A percentile compares a stretch with the other conserved stretches of the same genome.
Conservation (phyloP, 2,329 filamentous ascomycete genomes). For the Xylaria sp. region DNA sequence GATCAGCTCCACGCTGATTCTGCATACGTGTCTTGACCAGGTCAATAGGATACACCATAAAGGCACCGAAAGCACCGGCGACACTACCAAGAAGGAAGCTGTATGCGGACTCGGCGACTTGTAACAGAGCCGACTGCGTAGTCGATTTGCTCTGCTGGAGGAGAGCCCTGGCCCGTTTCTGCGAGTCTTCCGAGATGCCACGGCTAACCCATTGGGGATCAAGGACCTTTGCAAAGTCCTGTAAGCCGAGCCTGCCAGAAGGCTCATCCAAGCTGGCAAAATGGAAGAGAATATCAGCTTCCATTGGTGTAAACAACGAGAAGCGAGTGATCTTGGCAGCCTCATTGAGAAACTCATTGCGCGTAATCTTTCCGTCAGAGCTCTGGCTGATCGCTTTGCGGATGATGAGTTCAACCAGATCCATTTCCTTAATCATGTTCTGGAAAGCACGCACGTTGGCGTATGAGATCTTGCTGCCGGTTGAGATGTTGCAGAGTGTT, state of each 20-base stretch:
- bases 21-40: conserved; percentile 98
- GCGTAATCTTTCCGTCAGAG: conserved; percentile 89
- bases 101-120: conserved; percentile 80
- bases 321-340: conserved; percentile 91
- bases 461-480: conserved; percentile 94
- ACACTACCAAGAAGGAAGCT: conserved; percentile 91
- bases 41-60: conserved; percentile 99
- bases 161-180: conserved; percentile 42
- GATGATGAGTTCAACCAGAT: conserved; percentile 93
- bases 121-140: conserved; percentile 68
- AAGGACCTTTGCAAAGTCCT: conserved; percentile 93
- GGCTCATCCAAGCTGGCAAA: conserved; percentile 94
- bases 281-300: conserved; percentile 98
- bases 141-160: conserved; percentile 62
- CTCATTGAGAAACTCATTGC: conserved; percentile 93
- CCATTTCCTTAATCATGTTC: conserved; percentile 98
- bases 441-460: conserved; percentile 98
- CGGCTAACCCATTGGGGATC: conserved; percentile 89
- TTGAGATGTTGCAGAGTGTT: conserved; percentile 93
- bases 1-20: conserved; percentile 86
- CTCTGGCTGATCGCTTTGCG: conserved; percentile 87
- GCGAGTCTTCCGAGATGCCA: conserved; percentile 61
- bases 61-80: conserved; percentile 96
- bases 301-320: conserved; percentile 97
- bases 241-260: conserved; percentile 82